phyloP scores from a whole-genome alignment of 805 yeast genomes.

The Saccharomycopsis javanensis region DNA sequence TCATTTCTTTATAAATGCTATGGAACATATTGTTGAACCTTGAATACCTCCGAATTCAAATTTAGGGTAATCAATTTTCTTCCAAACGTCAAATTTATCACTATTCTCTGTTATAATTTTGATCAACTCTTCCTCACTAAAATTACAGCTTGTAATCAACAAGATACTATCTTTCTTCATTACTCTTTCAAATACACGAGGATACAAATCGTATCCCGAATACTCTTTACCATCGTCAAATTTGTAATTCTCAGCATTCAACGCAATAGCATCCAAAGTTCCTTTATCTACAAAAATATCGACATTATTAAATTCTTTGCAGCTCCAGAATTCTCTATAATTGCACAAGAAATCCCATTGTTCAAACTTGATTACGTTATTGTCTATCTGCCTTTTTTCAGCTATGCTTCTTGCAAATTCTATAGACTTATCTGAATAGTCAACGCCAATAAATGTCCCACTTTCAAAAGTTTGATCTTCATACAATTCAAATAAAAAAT shows the following conservation, averaged over 20 bases:
- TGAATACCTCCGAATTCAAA: constrained; percentile 83
- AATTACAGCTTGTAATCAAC: constrained; percentile 87
- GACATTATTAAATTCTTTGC: constrained; percentile 32
- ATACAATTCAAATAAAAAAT: constrained; percentile 65
- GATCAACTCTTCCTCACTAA: constrained; percentile 70
- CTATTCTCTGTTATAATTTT: constrained; percentile 36
- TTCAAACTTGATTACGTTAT: constrained; percentile 37
- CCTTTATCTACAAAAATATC: constrained; percentile 89
- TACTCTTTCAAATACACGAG: constrained; percentile 45
- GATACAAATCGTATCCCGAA: constrained; percentile 47
- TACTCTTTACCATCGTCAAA: constrained; percentile 23
- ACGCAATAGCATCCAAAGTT: constrained; percentile 91
- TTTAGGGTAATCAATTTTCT: constrained; percentile 62
- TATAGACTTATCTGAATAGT: constrained; percentile 77
- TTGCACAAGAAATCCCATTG: constrained; percentile 56
- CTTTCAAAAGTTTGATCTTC: constrained; percentile 34
- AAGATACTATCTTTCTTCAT: constrained; percentile 49
- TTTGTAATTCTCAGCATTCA: constrained; percentile 49
- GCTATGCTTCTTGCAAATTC: constrained; percentile 61
- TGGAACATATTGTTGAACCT: constrained; percentile 81
- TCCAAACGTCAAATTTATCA: constrained; percentile 47
- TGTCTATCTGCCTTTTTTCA: constrained; percentile 27
- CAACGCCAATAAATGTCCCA: constrained; percentile 56
- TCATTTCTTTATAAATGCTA: constrained; percentile 59
- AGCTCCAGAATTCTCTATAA: constrained; percentile 27